A percentile compares a stretch with the other conserved stretches of the same genome.
Evolutionary conservation across 441 rosid genomes (phyloP).

Genomic region (Kokia cookei): DNA sequence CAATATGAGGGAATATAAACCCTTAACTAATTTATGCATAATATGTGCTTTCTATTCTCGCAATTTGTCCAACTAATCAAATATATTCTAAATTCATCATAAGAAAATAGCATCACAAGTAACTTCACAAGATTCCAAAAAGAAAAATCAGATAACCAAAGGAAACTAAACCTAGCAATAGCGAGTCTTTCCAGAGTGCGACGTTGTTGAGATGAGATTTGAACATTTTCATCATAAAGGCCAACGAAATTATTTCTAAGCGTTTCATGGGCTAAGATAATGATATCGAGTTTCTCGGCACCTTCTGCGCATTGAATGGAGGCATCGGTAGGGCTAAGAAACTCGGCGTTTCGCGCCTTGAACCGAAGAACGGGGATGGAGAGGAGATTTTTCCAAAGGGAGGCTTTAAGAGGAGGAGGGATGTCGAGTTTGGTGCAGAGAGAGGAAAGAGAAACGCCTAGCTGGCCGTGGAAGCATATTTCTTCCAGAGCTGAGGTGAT

Average conservation of each 20-base stretch:
- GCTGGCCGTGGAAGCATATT: conserved; percentile 58
- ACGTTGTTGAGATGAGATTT: conserved; percentile 43
- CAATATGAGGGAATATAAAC: background rate
- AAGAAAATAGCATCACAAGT: background rate
- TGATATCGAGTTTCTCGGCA: conserved; percentile 49
- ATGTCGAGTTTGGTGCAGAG: conserved; percentile 40
- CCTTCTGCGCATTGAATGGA: conserved; percentile 55
- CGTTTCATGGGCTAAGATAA: conserved; percentile 55
- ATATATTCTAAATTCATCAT: background rate
- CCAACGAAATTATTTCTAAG: conserved; percentile 77
- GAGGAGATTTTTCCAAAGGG: conserved; percentile 60
- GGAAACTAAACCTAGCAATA: conserved; percentile 43
- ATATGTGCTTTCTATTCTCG: background rate
- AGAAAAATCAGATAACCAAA: background rate
- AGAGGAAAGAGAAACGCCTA: conserved; percentile 44
- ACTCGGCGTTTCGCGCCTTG: conserved; percentile 23
- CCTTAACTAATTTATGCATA: background rate
- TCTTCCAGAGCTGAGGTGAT: conserved; percentile 71
- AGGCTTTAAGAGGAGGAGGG: conserved; percentile 31
- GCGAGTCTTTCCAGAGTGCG: conserved; percentile 74
- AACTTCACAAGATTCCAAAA: background rate
- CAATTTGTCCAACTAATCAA: background rate
- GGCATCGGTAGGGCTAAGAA: conserved; percentile 27
- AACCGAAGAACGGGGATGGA: conserved; percentile 58
- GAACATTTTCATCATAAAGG: conserved; percentile 51